These are phyloP conservation scores for Xylaria sp. DNA, from an alignment of 2,329 filamentous ascomycete species.

Conservation along the genomic window DNA sequence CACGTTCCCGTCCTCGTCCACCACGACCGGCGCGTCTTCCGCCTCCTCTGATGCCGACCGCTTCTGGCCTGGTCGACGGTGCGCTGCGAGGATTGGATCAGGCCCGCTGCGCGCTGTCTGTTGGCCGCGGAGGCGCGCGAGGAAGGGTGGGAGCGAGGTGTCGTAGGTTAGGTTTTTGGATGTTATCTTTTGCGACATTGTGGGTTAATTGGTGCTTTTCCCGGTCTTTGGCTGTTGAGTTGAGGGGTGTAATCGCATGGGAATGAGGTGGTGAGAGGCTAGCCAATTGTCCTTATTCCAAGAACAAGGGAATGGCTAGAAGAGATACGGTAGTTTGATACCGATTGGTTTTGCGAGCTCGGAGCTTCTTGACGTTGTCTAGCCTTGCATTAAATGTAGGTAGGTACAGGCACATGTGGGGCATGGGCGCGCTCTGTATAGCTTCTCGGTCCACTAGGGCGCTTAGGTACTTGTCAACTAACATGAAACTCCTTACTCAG, in stretches of 20 bases:
- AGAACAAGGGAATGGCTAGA: no score
- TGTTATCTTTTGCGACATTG: slow-evolving; percentile 71
- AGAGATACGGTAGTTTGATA: neutral
- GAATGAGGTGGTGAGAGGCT: neutral
- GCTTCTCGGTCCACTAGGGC: neutral
- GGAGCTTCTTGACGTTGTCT: neutral
- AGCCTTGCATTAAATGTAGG: neutral
- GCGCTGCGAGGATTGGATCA: slow-evolving; percentile 63
- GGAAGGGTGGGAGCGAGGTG: slow-evolving; percentile 68
- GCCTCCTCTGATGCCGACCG: slow-evolving; percentile 74
- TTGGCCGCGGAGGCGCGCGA: slow-evolving; percentile 66
- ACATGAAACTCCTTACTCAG: neutral
- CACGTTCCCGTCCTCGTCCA: slow-evolving; percentile 77
- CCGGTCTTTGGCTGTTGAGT: neutral
- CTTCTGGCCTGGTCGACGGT: slow-evolving; percentile 59
- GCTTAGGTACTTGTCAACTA: no score
- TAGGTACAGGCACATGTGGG: neutral
- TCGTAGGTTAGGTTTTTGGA: slow-evolving; percentile 77
- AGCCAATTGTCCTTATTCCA: neutral
- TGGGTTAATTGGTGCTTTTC: slow-evolving; percentile 11
- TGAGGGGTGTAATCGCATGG: neutral
- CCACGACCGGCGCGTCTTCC: slow-evolving; percentile 79
- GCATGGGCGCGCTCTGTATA: neutral
- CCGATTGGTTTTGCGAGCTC: neutral
- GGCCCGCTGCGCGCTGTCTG: slow-evolving; percentile 55